These are phyloP conservation scores for Paraleonurus japonicus DNA, from an alignment of 257 asterid species.

Conservation along the genomic window DNA sequence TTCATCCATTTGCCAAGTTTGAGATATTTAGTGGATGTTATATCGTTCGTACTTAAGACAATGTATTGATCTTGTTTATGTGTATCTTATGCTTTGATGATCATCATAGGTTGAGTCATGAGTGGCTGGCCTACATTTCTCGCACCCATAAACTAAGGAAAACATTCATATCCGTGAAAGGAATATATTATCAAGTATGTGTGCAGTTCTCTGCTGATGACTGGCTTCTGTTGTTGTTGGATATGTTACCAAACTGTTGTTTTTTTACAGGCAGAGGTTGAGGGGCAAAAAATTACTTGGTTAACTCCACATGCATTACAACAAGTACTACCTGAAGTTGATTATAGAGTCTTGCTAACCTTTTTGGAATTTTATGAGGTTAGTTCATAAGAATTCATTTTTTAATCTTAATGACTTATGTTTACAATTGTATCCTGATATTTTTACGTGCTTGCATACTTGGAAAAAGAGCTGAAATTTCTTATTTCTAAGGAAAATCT, in stretches of 20 bases:
- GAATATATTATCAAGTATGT: conserved; percentile 89
- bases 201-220: conserved; percentile 4
- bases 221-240: conserved; percentile 14
- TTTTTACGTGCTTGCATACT: not conserved
- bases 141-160: conserved; percentile 90
- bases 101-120: conserved; percentile 83
- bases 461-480: not conserved
- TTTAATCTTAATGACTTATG: not conserved
- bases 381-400: conserved; percentile 9
- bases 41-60: not conserved
- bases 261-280: conserved; percentile 75
- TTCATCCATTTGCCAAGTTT: not conserved
- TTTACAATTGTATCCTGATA: not conserved
- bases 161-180: conserved; percentile 92
- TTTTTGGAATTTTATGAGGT: conserved; percentile 95
- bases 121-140: conserved; percentile 94
- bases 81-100: not conserved
- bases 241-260: not conserved
- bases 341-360: conserved; percentile 80
- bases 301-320: conserved; percentile 96
- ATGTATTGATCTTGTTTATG: conserved; percentile 14
- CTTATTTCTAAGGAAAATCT: not conserved
- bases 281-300: conserved; percentile 96
- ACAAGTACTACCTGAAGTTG: conserved; percentile 96
- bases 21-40: not conserved